These are phyloP conservation scores for Coemansia sp. DNA, from an alignment of 192 early-diverging fungal species.

Conservation along the genomic window DNA sequence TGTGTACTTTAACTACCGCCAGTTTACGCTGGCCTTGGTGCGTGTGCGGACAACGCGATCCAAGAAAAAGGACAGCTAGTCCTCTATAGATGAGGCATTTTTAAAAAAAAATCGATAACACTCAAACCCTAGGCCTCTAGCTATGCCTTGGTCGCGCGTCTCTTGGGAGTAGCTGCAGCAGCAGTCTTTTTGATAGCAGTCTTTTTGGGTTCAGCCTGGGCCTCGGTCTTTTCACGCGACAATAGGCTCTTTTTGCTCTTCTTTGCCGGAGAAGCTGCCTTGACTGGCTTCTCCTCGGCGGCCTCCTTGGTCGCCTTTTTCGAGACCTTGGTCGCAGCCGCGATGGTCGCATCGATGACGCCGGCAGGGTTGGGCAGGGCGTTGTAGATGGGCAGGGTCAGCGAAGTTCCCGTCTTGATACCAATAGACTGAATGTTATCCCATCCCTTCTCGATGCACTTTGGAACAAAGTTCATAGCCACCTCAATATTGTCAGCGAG, in stretches of 20 bases:
- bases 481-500: conserved; percentile 76
- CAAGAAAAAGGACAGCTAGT: conserved; percentile 35
- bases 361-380: conserved; percentile 50
- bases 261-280: conserved; percentile 13
- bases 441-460: conserved; percentile 74
- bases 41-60: conserved; percentile 2
- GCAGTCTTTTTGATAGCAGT: conserved; percentile 7
- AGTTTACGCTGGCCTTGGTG: conserved; percentile 22
- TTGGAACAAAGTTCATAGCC: conserved; percentile 60
- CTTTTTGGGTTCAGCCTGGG: neutral
- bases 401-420: conserved; percentile 79
- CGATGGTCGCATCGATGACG: conserved; percentile 11
- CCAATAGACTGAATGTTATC: conserved; percentile 81
- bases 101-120: conserved; percentile 2
- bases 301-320: neutral
- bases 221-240: conserved; percentile 22
- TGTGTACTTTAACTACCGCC: conserved; percentile 73
- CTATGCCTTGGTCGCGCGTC: conserved; percentile 14
- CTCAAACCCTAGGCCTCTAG: neutral
- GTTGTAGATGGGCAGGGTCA: conserved; percentile 82
- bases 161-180: conserved; percentile 4
- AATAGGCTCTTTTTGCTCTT: conserved; percentile 37
- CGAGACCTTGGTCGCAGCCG: neutral
- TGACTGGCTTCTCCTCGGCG: neutral
- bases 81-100: neutral